Base-by-base conservation (phyloP, 768 basidiomycete genomes). In the Pleurotus citrinopileatus region DNA sequence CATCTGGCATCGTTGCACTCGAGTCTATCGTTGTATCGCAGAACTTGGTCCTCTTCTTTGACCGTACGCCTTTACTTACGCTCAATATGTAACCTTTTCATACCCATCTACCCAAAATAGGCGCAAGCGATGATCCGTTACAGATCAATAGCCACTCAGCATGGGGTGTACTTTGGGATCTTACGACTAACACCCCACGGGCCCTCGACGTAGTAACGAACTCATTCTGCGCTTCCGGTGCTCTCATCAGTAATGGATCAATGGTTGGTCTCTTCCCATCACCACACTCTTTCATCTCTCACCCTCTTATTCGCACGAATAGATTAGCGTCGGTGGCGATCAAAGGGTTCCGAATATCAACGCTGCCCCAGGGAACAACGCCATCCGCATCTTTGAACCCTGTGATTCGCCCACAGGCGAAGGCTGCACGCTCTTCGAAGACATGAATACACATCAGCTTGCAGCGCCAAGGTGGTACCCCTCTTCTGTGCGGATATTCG, bases 41-140 rank as follows among this genome's bases (percentile, higher is more conserved):
- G 9, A 63, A 60, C 3, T 56, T 62, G 2, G 55, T 55, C 8
- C 22, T 65, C 2, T 74, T 85, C 57, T 64, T 84, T 42, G 83
- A 86, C 73, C 82, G 84, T 65, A 73, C 74, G 0, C 76, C 80
- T 56, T n/a, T n/a, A n/a, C n/a, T n/a, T n/a, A n/a, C n/a, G n/a
- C n/a, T n/a, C n/a, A n/a, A n/a, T n/a, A n/a, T n/a, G n/a, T n/a
- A n/a, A n/a, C n/a, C n/a, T n/a, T n/a, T n/a, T n/a, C n/a, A n/a
- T n/a, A n/a, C n/a, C n/a, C n/a, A n/a, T n/a, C n/a, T n/a, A n/a
- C n/a, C n/a, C n/a, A n/a, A n/a, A n/a, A n/a, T 15, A 40, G 38
- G 38, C 19, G 38, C 38, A 19, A 40, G 38, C 38, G 68, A 72
- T 55, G 82, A 83, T 65, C 75, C 79, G 2, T 56, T 72, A 4